Evolutionary conservation across 305 asterid species (phyloP), one percentile per base, ranked within the genome.

Genomic region (Solanum hybrid): DNA sequence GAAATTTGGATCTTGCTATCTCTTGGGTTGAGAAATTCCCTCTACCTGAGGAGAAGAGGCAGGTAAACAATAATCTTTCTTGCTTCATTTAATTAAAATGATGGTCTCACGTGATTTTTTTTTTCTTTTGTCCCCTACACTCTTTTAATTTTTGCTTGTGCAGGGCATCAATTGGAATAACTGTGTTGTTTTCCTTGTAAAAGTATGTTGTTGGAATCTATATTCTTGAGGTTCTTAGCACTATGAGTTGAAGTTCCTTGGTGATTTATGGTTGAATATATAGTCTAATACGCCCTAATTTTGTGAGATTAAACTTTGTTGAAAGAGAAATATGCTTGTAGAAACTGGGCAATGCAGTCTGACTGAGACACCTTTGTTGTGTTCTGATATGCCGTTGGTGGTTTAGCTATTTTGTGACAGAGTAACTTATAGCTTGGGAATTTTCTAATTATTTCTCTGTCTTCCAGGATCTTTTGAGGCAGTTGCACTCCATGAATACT

Each of bases 21-120:
- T 94, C 95, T 74, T 96, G 99, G 99, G 95, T 95, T 86, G 98
- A 96, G 92, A 94, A 95, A 88, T 94, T 96, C 75, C 69, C 90
- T 92, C 87, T 97, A 74, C 98, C 99, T 36, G 89, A 88, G 92
- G 98, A 94, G 90, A 95, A 94, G 90, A 95, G 93, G 89, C 99
- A 97, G 98, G 99, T 96, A 93, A 90, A 76, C 28, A 28, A 84
- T 78, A 82, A 64, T 74, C 61, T 82, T 35, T 73, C 79, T 89
- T 87, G 18, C 61, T 28, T 46, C 87, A 84, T 67, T 82, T 51
- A 26, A 40, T 22, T 51, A 46, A 61, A 46, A 84, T 51, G 71
- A 29, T 84, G 87, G 37, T 46, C 29, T 29, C 37, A 51, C 11
- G 37, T 29, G 18, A 18, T 12, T 29, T 10, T 84, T 57, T 40